Evolutionary conservation across 306 rosid species (phyloP), one percentile per base, ranked within the genome.

Genomic region (Acacia crassicarpa): DNA sequence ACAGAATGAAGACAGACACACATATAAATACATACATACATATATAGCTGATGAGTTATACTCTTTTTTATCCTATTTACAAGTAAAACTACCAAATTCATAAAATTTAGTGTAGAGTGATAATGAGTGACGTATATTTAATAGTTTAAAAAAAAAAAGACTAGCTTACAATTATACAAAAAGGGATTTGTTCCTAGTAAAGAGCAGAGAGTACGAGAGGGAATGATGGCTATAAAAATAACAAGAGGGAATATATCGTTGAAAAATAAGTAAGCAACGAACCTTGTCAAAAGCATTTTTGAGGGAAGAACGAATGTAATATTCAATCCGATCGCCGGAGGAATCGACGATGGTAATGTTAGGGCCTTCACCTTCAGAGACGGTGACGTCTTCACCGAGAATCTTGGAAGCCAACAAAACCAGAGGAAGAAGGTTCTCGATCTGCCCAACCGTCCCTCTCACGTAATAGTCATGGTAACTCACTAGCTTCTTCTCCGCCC

Each of bases 401-500:
- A 95, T 93, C 86, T 73, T 91, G 1, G 93, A 83, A 6, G 93
- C 93, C 0, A 88, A 85, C 80, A 95, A 80, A 56, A 93, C 91
- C 72, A 95, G 46, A 30, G 99, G 99, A 72, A 95, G 91, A 78
- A 93, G 89, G 49, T 79, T 90, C 67, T 93, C 99, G 13, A 95
- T 84, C 67, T 93, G 97, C 17, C 84, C 86, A 74, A 79, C 88
- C 19, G 86, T 89, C 13, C 93, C 98, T 78, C 91, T 90, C 61
- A 79, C 87, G 46, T 89, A 95, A 80, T 91, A 89, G 14, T 93
- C 93, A 83, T 95, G 98, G 84, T 95, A 95, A 54, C 81, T 73
- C 56, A 89, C 75, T 68, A 95, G 17, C 72, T 92, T 91, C 87
- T 79, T 93, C 87, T 95, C 98, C 1, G 91, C 92, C 99, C 99